Evolutionary conservation across 345 rosid genomes (phyloP), one percentile per base, ranked within the genome.

Genomic region (Corchorus olitorius): DNA sequence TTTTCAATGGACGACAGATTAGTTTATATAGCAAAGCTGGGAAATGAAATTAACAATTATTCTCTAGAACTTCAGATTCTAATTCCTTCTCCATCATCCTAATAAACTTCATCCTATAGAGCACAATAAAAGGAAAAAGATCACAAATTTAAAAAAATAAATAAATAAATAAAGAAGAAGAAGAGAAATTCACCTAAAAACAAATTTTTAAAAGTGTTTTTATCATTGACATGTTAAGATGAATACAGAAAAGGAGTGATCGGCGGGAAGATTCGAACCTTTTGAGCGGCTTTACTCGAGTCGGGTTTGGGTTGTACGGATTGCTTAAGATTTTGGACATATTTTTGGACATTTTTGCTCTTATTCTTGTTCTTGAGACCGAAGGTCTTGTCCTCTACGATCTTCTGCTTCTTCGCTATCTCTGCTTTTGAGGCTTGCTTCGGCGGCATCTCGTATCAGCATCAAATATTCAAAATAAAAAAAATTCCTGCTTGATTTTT

Each of bases 351-450:
- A 78, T 83, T 90, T 76, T 90, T 88, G 86, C 92, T 87, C 83
- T 90, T 90, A 82, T 88, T 88, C 79, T 90, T 88, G 87, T 90
- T 90, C 74, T 90, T 89, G 72, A 90, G 90, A 78, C 94, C 92
- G 90, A 90, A 90, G 84, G 92, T 90, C 89, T 86, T 90, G 89
- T 89, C 92, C 81, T 89, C 91, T 76, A 85, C 88, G 78, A 87
- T 64, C 92, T 88, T 89, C 91, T 90, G 90, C 92, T 90, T 90
- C 90, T 89, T 90, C 78, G 88, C 89, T 76, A 89, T 67, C 65
- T 90, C 92, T 82, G 85, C 79, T 84, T 88, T 88, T 52, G 91
- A 79, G 45, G 77, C 78, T 83, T 87, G 90, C 94, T 88, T 86
- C 75, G 91, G 92, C 63, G 91, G 89, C 92, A 90, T 89, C 88